Conservation (phyloP, 495 filamentous ascomycete genomes). For the Haplographium delicatum region DNA sequence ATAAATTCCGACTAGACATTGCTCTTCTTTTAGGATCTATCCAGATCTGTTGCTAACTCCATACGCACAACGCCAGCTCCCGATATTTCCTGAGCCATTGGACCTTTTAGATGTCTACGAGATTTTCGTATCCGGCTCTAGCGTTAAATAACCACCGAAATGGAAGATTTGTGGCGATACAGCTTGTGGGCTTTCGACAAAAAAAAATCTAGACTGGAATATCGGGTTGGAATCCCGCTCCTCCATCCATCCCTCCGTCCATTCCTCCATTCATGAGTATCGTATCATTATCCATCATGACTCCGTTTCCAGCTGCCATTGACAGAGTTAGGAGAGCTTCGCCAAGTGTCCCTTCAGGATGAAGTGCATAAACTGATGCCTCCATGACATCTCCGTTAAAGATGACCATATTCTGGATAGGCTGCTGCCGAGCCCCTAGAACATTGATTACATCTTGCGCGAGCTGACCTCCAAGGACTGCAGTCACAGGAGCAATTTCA, state of each 20-base stretch:
- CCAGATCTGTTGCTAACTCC: conserved; percentile 1
- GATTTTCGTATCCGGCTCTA: no score
- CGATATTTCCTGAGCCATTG: conserved; percentile 1
- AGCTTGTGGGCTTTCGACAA: no score
- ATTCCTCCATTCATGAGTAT: conserved; percentile 11
- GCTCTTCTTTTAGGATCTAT: no score
- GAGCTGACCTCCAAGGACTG: conserved; percentile 82
- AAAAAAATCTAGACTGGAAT: conserved; percentile 7
- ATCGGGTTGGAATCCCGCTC: conserved; percentile 12
- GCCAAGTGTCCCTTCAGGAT: conserved; percentile 55
- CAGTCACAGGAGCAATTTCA: conserved; percentile 82
- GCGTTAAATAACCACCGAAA: no score
- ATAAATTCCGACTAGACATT: no score
- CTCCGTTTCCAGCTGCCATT: conserved; percentile 9
- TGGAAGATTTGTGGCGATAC: no score
- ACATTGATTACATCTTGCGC: conserved; percentile 98
- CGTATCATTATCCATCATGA: conserved; percentile 5
- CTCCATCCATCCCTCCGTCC: no score
- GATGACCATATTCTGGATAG: conserved; percentile 87
- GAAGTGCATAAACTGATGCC: conserved; percentile 74
- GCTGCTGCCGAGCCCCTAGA: conserved; percentile 81
- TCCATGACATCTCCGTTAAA: conserved; percentile 81
- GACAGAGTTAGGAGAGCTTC: conserved; percentile 29
- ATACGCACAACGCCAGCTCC: conserved; percentile 6
- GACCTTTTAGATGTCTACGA: no score